These are phyloP conservation scores for Neoboletus subvelutipes DNA, from an alignment of 768 basidiomycete species.

Conservation along the genomic window DNA sequence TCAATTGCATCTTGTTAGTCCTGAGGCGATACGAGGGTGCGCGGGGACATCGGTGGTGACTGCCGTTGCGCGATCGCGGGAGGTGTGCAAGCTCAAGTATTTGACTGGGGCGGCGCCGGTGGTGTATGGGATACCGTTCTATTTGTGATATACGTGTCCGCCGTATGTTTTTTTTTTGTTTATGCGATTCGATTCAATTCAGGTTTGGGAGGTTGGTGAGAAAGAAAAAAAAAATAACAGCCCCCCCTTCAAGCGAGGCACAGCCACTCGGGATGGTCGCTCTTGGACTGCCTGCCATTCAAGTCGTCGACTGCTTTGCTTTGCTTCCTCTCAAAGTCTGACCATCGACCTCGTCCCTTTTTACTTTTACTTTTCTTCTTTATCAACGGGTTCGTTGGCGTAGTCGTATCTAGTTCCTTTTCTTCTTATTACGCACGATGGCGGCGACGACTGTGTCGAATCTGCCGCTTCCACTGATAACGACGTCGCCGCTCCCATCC, in stretches of 20 bases:
- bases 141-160: conserved; percentile 46
- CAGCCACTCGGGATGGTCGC: conserved; percentile 16
- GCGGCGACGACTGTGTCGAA: conserved; percentile 12
- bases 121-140: conserved; percentile 94
- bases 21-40: conserved; percentile 20
- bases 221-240: neutral
- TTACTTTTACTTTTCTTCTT: no score
- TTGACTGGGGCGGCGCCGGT: conserved; percentile 94
- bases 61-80: conserved; percentile 79
- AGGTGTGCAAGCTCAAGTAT: conserved; percentile 85
- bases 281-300: neutral
- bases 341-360: neutral
- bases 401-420: neutral
- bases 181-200: no score
- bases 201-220: neutral
- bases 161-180: neutral
- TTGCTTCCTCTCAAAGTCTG: no score
- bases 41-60: conserved; percentile 52
- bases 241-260: neutral
- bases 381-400: neutral
- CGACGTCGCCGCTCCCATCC: conserved; percentile 14
- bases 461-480: conserved; percentile 11
- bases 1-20: conserved; percentile 56
- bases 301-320: neutral
- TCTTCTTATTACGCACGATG: neutral